Conservation (phyloP, 305 asterid genomes). For the Fraxinus albicans region DNA sequence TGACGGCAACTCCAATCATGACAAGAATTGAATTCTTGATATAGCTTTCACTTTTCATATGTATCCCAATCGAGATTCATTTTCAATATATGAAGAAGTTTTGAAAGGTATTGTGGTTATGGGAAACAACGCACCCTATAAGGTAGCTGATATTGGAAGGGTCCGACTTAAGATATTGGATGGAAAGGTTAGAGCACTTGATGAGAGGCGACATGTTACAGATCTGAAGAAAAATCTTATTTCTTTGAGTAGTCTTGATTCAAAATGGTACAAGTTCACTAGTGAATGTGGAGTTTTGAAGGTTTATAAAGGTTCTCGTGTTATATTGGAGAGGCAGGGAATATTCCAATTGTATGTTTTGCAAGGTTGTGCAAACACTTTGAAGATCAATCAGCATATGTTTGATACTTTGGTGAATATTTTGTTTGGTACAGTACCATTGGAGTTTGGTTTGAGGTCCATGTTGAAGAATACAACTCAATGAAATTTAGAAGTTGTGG, state of each 20-base stretch:
- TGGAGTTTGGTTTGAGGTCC: not conserved
- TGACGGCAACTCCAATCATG: no score
- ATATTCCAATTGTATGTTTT: not conserved
- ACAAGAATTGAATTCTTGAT: no score
- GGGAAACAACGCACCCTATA: not conserved
- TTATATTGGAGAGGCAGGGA: no score
- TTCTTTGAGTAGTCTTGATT: not conserved
- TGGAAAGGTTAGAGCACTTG: not conserved
- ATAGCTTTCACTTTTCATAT: no score
- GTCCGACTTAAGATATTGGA: not conserved
- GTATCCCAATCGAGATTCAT: no score
- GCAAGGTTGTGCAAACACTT: not conserved
- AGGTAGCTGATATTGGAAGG: no score
- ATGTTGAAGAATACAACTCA: not conserved
- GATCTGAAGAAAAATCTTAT: not conserved
- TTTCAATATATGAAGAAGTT: not conserved
- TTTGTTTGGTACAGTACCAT: no score
- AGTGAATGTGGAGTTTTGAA: not conserved
- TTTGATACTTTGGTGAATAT: not conserved
- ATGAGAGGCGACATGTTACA: not conserved
- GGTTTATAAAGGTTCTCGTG: no score
- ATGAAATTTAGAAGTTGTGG: not conserved
- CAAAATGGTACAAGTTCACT: no score
- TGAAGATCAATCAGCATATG: no score
- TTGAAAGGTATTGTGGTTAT: not conserved